Base-by-base conservation (phyloP, 495 filamentous ascomycete genomes). In the Astrocystis sublimbata region DNA sequence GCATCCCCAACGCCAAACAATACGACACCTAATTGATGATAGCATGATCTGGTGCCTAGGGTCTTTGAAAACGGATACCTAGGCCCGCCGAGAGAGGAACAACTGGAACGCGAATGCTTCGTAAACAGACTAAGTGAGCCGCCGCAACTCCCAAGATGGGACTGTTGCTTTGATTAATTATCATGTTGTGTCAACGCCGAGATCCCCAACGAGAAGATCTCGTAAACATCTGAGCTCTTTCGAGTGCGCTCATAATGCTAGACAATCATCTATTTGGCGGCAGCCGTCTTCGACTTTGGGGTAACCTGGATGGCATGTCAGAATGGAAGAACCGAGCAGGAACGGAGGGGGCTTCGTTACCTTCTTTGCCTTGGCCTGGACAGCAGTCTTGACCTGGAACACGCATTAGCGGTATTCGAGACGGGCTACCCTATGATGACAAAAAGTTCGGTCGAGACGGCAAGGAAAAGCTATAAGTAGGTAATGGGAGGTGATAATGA, bases 361-460 rank as follows among this genome's bases (percentile, higher is more conserved):
- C 47, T 60, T 66, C 45, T 65, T 68, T 36, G 54, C 60, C 52
- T 71, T 65, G 19, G 62, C 66, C 13, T 66, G 61, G 35, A 67
- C 76, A 24, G 71, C 72, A 59, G 75, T 76, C 64, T 81, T 83
- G 64, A 76, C 79, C 80, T 83, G 60, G 50, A 9, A 26, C 26
- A 7, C 23, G 38, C 42, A 66, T 81, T 61, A 78, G 68, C 57
- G 70, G 58, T 2, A 31, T 3, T 30, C 2, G 23, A 49, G 33
- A 36, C 33, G 13, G 6, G 33, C 6, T 36, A 36, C 13, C 6
- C 6, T 36, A 13, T 6, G 28, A 30, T 49, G 59, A 41, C 12
- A 36, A 1, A 50, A n/a, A 59, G n/a, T n/a, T n/a, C n/a, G n/a
- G n/a, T n/a, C n/a, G n/a, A n/a, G n/a, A n/a, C n/a, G n/a, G n/a